Evolutionary conservation across 352 stramenopile genomes (phyloP), one percentile per base, ranked within the genome.

Genomic region (Globisporangium iwayamae): DNA sequence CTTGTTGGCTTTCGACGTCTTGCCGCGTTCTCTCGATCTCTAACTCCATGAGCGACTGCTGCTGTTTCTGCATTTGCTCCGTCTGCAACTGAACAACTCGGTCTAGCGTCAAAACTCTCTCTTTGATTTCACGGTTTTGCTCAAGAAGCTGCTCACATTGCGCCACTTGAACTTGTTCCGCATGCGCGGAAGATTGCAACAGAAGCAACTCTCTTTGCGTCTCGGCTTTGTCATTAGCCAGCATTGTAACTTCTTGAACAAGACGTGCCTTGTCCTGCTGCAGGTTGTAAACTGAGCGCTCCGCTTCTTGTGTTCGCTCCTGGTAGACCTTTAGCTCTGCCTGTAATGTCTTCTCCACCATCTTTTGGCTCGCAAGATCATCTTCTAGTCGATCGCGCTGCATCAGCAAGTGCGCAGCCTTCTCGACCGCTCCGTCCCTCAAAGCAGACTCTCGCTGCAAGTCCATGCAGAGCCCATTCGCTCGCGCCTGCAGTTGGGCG

Each of bases 401-500:
- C 41, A 77, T 16, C 11, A 87, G 62, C 18, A 74, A 68, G 39
- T 70, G 57, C 0, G 73, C 80, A 0, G 76, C 76, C 57, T 70
- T 76, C 20, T 86, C 74, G 22, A 89, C 59, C 1, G 78, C 74
- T 14, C 82, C 66, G 10, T 70, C 60, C 36, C 70, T 80, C 2
- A 66, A 65, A 11, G 28, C 10, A 11, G 46, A 22, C 32, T 80
- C 75, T 1, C 51, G 66, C 2, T 51, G 39, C 13, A 81, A 50
- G 25, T 74, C 52, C 4, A 46, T 47, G 1, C n/a, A 41, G 13
- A 83, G 63, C 1, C 36, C n/a, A 10, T 60, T 46, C 11, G 67
- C 50, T 14, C 70, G 60, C 0, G 52, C 34, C 8, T 69, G 66
- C 18, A 75, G 18, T 0, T 63, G 53, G 9, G 53, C 4, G 1